Percentiles rank a stretch among this genome's conserved stretches.
phyloP scores from a whole-genome alignment of 306 rosid genomes.

The Rosa multiflora region DNA sequence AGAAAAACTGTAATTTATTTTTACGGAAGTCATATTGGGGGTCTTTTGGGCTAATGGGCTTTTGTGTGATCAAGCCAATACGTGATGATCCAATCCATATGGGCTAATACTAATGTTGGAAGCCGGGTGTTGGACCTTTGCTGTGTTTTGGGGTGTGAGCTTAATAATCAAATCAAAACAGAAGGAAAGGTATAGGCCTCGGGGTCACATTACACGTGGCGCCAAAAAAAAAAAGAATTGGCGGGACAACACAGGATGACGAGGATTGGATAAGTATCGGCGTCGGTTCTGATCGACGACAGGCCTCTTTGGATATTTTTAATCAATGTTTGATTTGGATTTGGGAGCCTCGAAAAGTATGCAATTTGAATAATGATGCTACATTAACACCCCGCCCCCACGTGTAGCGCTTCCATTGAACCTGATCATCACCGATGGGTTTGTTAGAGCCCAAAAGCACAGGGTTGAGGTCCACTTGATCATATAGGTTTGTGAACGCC shows the following conservation, averaged over 20 bases:
- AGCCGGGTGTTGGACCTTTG: background rate
- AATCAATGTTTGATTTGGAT: background rate
- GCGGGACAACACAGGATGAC: conserved; percentile 22
- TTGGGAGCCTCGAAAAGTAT: background rate
- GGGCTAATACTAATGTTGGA: background rate
- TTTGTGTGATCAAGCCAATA: background rate
- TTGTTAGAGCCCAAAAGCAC: no score
- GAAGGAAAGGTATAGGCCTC: background rate
- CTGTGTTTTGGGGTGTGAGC: background rate
- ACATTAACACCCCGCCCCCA: no score
- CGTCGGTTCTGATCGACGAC: background rate
- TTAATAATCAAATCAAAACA: no score
- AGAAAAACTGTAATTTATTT: no score
- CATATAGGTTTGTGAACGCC: background rate
- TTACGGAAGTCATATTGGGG: background rate
- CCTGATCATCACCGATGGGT: background rate
- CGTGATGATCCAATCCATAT: background rate
- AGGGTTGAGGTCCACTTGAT: background rate
- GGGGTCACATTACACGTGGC: background rate
- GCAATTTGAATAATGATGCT: background rate
- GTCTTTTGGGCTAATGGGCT: background rate
- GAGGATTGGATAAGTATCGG: conserved; percentile 49
- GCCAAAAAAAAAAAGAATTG: background rate
- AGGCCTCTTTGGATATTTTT: background rate
- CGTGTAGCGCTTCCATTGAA: background rate